Base-by-base conservation (phyloP, 2,329 filamentous ascomycete genomes). In the Coniochaeta sp. region DNA sequence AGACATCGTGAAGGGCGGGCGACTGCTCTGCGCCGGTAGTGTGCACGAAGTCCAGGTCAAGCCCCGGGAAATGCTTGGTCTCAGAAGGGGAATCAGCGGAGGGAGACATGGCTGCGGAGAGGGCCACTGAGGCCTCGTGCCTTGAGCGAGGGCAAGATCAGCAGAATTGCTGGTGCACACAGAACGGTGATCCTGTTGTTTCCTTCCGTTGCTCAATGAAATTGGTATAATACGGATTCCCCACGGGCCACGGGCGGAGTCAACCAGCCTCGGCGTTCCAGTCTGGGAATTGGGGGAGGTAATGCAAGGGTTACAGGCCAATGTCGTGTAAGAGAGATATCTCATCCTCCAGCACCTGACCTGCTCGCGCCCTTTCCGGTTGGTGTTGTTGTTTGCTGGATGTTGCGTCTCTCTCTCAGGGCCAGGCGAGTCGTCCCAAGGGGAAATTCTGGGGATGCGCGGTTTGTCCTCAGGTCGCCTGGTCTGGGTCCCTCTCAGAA, bases 61-160 rank as follows among this genome's bases (percentile, higher is more conserved):
- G 62, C 31, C 63, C 56, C 51, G 65, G 53, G 55, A 68, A 65
- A 57, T 63, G 64, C 52, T 68, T 65, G 57, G 55, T 60, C 55
- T 64, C 63, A 54, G 62, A 50, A 35, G 62, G 59, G 30, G 60
- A 56, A 56, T 67, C 64, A 60, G 61, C 63, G 45, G 45, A 48
- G 53, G 65, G 63, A 64, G 71, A 70, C 72, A 74, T 75, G 60
- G 66, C 64, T 64, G 60, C 58, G 47, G 10, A 26, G 28, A 30
- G 28, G 18, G 6, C 47, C 9, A 35, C 16, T 22, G 35, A 35
- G 47, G 16, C 14, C 26, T 18, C 26, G 45, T 20, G 45, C 28
- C 45, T 47, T 31, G 26, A 9, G 14, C 5, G 12, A 26, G 14
- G 38, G 38, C 38, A 42, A 26, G 45, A 30, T 31, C 45, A 18